A percentile compares a stretch with the other conserved stretches of the same genome.
phyloP scores from a whole-genome alignment of 345 rosid species.

The rapeseed (Brassica napus) region DNA sequence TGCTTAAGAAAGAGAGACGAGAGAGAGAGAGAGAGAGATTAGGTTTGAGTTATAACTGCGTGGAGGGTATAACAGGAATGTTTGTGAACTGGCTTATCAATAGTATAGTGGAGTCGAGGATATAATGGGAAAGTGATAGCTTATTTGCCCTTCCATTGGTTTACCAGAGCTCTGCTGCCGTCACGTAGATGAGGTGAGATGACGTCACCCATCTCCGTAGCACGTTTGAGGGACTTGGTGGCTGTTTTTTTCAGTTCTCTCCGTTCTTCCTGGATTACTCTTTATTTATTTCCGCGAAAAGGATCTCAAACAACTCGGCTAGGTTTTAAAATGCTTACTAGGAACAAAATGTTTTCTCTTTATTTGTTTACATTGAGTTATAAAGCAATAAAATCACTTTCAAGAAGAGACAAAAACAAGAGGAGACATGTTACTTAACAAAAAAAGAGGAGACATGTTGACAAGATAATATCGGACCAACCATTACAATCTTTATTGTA shows the following conservation, averaged over 20 bases:
- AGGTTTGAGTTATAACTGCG: not conserved
- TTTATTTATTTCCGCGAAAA: conserved; percentile 3
- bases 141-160: conserved; percentile 2
- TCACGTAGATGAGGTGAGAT: not conserved
- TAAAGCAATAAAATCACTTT: conserved; percentile 8
- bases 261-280: conserved; percentile 17
- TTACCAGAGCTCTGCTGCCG: conserved; percentile 16
- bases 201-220: conserved; percentile 18
- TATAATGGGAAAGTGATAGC: conserved; percentile 5
- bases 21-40: conserved; percentile 3
- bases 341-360: not conserved
- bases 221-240: conserved; percentile 24
- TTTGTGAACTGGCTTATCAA: not conserved
- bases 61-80: conserved; percentile 17
- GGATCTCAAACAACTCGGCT: conserved; percentile 24
- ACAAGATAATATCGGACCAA: conserved; percentile 13
- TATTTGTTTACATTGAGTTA: not conserved
- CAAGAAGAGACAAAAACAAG: not conserved
- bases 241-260: not conserved
- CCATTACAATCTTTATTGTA: not conserved
- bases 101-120: not conserved
- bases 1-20: conserved; percentile 17
- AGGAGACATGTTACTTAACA: not conserved
- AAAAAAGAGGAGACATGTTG: not conserved
- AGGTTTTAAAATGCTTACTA: conserved; percentile 2